phyloP scores from a whole-genome alignment of 768 basidiomycete genomes.

The Boletus reticulatus region DNA sequence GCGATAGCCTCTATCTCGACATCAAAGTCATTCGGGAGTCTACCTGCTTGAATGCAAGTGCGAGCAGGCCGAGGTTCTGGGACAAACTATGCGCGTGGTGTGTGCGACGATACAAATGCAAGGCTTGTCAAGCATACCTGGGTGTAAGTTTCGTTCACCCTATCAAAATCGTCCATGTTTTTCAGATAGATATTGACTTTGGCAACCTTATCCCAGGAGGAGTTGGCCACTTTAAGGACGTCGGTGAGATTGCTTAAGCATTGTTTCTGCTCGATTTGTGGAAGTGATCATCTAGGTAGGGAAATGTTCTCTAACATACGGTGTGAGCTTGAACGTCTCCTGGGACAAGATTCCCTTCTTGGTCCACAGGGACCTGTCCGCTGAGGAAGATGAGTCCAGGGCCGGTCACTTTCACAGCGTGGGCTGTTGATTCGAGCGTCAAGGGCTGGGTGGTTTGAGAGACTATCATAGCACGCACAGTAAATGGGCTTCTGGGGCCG shows the following conservation, averaged over 20 bases:
- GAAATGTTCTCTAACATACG: conserved; percentile 31
- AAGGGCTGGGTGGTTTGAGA: neutral
- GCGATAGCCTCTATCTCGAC: conserved; percentile 75
- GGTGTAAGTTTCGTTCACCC: conserved; percentile 58
- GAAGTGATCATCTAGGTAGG: neutral
- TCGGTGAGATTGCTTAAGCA: conserved; percentile 55
- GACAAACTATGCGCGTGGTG: conserved; percentile 33
- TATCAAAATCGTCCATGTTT: conserved; percentile 53
- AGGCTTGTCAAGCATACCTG: conserved; percentile 34
- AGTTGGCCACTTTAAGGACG: conserved; percentile 52
- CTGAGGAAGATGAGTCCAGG: conserved; percentile 54
- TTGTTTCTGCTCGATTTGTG: conserved; percentile 41
- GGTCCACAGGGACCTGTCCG: conserved; percentile 55
- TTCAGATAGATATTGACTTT: conserved; percentile 62
- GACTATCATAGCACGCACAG: conserved; percentile 1
- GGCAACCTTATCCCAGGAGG: conserved; percentile 58
- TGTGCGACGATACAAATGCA: neutral
- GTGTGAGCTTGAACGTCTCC: conserved; percentile 64
- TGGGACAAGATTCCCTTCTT: conserved; percentile 44
- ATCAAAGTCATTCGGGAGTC: conserved; percentile 65
- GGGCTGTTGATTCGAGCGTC: conserved; percentile 35
- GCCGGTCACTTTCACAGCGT: conserved; percentile 53
- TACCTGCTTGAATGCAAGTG: conserved; percentile 72
- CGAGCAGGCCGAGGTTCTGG: conserved; percentile 66
- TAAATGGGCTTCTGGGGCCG: conserved; percentile 30